A percentile compares a stretch with the other conserved stretches of the same genome.
phyloP scores from a whole-genome alignment of 75 land plant species.

The Pinus albicaulis region DNA sequence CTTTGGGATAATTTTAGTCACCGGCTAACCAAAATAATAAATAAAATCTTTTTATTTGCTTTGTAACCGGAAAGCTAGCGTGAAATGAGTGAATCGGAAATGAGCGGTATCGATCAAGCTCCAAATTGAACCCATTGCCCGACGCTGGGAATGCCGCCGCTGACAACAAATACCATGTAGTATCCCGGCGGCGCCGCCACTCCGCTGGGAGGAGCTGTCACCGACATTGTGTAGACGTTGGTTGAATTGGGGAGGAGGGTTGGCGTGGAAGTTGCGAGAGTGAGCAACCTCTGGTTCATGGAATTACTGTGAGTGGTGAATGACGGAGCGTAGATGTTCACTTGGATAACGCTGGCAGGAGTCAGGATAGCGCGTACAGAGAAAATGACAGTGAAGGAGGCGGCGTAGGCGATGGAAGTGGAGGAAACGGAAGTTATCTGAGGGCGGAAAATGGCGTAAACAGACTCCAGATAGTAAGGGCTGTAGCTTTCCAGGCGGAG shows the following conservation, averaged over 20 bases:
- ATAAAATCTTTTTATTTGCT: too few species aligned
- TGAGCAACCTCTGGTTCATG: slow-evolving; percentile 67
- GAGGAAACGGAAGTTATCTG: slow-evolving; percentile 5
- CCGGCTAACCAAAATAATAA: too few species aligned
- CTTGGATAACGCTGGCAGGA: slow-evolving; percentile 8
- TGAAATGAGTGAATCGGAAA: too few species aligned
- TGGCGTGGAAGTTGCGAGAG: background rate
- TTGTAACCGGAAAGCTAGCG: too few species aligned
- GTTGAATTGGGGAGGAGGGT: background rate
- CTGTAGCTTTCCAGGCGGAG: slow-evolving; percentile 42
- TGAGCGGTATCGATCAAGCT: too few species aligned
- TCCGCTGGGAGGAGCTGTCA: slow-evolving; percentile 37
- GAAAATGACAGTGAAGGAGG: slow-evolving; percentile 17
- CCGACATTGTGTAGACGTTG: background rate
- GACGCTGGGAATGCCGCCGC: slow-evolving; percentile 36
- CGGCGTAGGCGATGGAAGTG: slow-evolving; percentile 14
- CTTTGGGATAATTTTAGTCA: too few species aligned
- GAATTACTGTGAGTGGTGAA: slow-evolving; percentile 56
- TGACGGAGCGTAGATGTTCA: slow-evolving; percentile 43
- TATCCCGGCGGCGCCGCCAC: slow-evolving; percentile 59
- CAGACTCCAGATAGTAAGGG: slow-evolving; percentile 29
- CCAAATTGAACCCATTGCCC: slow-evolving; percentile 40
- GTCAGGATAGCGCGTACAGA: background rate
- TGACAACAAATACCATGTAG: slow-evolving; percentile 52
- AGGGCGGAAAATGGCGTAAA: slow-evolving; percentile 11